Base-by-base conservation (phyloP, 306 rosid species). In the Rosa lucieae region DNA sequence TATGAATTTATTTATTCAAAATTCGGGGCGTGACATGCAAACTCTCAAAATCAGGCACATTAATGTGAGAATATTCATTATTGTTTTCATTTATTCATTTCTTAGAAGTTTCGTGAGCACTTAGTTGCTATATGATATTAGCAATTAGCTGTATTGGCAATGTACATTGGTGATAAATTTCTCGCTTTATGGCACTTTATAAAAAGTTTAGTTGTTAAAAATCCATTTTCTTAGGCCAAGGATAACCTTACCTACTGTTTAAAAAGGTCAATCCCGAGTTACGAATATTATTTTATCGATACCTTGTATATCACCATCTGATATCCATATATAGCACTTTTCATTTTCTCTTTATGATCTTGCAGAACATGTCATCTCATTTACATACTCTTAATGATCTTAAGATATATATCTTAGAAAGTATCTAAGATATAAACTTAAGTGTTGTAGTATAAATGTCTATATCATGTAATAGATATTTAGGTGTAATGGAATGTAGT, bases 131-230 rank as follows among this genome's bases (percentile, higher is more conserved):
- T 14, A 56, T 40, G 56, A 53, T 44, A 76, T 37, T 74, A 73
- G 75, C 85, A 95, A 98, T 85, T 95, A 88, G 99, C 99, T 75
- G 99, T 95, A 47, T 82, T 95, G 90, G 99, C 99, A 21, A 95
- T 90, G 9, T 93, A 93, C 82, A 85, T 90, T 69, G 94, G 93
- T 68, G 98, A 95, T 82, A 97, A 91, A 74, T 89, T 95, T 82
- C 99, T 95, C 47, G 96, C 98, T 75, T 84, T 95, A n/a, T 95
- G 91, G 80, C 98, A 95, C 63, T 93, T 97, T 84, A 92, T 90
- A 78, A 85, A 98, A 85, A 95, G 99, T 86, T 89, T 89, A 55
- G 92, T 94, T 14, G 97, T 91, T 80, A 86, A 90, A 86, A 92
- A 89, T 73, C 99, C 99, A 63, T 95, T 95, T 83, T 97, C 99